A percentile compares a stretch with the other conserved stretches of the same genome.
phyloP scores from a whole-genome alignment of 1,284 basidiomycete genomes.

The Kwoniella shivajii region DNA sequence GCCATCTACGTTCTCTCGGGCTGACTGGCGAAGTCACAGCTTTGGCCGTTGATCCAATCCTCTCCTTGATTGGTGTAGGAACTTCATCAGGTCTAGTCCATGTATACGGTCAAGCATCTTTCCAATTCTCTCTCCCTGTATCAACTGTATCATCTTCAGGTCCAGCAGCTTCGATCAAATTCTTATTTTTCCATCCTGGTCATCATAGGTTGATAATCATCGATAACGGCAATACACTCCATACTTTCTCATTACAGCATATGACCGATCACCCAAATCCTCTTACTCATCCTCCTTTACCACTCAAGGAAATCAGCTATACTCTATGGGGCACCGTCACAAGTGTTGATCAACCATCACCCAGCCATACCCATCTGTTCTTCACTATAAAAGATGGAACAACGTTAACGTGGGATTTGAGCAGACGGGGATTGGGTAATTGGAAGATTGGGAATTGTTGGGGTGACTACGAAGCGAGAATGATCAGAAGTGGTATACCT shows the following conservation, averaged over 20 bases:
- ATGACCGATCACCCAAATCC: slow-evolving; percentile 41
- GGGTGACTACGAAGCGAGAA: slow-evolving; percentile 71
- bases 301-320: slow-evolving; percentile 34
- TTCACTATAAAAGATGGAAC: slow-evolving; percentile 52
- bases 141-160: slow-evolving; percentile 27
- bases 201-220: slow-evolving; percentile 47
- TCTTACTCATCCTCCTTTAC: slow-evolving; percentile 38
- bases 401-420: slow-evolving; percentile 66
- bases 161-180: slow-evolving; percentile 38
- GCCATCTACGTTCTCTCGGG: slow-evolving; percentile 49
- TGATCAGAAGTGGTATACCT: slow-evolving; percentile 63
- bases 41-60: slow-evolving; percentile 70
- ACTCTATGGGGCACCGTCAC: slow-evolving; percentile 38
- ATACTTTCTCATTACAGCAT: slow-evolving; percentile 40
- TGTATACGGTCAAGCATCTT: slow-evolving; percentile 44
- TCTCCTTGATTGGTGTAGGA: slow-evolving; percentile 73
- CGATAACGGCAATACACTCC: slow-evolving; percentile 45
- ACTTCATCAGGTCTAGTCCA: slow-evolving; percentile 49
- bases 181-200: slow-evolving; percentile 52
- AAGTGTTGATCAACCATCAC: slow-evolving; percentile 44
- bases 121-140: slow-evolving; percentile 49
- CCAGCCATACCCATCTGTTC: slow-evolving; percentile 49
- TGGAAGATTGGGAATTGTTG: slow-evolving; percentile 74
- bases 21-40: slow-evolving; percentile 61
- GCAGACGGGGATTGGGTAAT: slow-evolving; percentile 64